Conservation (phyloP, 345 rosid species). For the Citrus medica region DNA sequence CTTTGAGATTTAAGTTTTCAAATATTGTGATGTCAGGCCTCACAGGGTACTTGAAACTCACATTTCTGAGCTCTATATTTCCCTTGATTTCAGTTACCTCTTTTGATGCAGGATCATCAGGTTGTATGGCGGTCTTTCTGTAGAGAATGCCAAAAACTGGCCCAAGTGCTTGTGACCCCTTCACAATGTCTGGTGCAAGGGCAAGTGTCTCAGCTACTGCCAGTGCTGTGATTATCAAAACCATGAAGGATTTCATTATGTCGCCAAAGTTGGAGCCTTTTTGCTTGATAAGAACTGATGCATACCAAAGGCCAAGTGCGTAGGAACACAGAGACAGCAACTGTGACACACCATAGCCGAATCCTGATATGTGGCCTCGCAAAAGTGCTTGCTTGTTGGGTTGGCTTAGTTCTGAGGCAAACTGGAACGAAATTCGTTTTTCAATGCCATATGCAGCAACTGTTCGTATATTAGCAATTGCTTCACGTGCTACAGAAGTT, state of each 20-base stretch:
- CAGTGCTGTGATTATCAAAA: slow-evolving; percentile 59
- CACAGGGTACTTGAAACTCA: slow-evolving; percentile 62
- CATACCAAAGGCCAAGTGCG: slow-evolving; percentile 89
- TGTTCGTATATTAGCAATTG: slow-evolving; percentile 63
- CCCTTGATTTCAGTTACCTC: slow-evolving; percentile 46
- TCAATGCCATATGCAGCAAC: slow-evolving; percentile 76
- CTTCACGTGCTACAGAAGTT: slow-evolving; percentile 68
- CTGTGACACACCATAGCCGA: slow-evolving; percentile 72
- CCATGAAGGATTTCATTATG: slow-evolving; percentile 65
- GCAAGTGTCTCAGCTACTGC: slow-evolving; percentile 79
- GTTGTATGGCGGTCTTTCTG: slow-evolving; percentile 48
- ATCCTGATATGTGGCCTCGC: slow-evolving; percentile 76
- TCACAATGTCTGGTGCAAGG: slow-evolving; percentile 77
- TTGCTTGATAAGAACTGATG: slow-evolving; percentile 53
- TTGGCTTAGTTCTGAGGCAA: slow-evolving; percentile 48
- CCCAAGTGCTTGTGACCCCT: slow-evolving; percentile 79
- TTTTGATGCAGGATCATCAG: slow-evolving; percentile 38
- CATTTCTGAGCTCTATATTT: slow-evolving; percentile 53
- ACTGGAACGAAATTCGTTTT: slow-evolving; percentile 44
- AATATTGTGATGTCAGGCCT: slow-evolving; percentile 60
- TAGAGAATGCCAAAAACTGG: slow-evolving; percentile 66
- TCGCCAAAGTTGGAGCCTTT: slow-evolving; percentile 49
- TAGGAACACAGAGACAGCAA: slow-evolving; percentile 56
- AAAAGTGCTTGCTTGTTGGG: slow-evolving; percentile 58
- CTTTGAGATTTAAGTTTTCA: slow-evolving; percentile 43